Conservation (phyloP, 1,139 yeast species). For the Candida frijolesensis region DNA sequence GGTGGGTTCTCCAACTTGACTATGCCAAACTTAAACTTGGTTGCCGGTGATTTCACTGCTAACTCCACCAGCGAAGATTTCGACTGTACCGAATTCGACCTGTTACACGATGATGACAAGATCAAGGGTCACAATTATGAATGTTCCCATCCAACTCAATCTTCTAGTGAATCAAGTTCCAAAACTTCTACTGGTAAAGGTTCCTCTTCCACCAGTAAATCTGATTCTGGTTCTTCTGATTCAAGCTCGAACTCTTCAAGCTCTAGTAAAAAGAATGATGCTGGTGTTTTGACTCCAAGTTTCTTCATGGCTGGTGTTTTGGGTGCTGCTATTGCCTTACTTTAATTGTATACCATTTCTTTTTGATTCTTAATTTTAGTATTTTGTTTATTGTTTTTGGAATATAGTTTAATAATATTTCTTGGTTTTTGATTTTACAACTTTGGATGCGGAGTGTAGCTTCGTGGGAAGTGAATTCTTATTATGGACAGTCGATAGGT, state of each 20-base stretch:
- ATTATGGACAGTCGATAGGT: no score
- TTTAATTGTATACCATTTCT: conserved; percentile 3
- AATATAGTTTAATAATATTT: neutral
- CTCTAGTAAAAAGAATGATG: conserved; percentile 11
- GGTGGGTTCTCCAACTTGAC: conserved; percentile 46
- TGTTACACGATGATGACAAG: conserved; percentile 32
- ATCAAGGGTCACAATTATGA: conserved; percentile 50
- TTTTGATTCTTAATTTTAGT: neutral
- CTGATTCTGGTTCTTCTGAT: conserved; percentile 9
- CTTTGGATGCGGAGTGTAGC: neutral
- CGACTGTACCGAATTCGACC: conserved; percentile 39
- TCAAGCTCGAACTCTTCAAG: conserved; percentile 11
- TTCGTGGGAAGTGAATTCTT: neutral
- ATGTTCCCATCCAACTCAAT: conserved; percentile 39
- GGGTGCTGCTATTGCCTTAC: conserved; percentile 8
- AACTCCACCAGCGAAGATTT: conserved; percentile 41
- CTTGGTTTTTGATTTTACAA: neutral
- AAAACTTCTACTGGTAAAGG: conserved; percentile 9
- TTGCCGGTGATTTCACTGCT: conserved; percentile 47
- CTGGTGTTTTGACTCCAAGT: conserved; percentile 10
- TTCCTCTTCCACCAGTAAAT: conserved; percentile 7
- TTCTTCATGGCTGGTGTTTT: conserved; percentile 5
- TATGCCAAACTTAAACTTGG: conserved; percentile 38
- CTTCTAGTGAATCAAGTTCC: conserved; percentile 5
- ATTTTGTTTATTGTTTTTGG: neutral